Conservation (phyloP, 257 asterid genomes). For the Ligustrum vulgare region DNA sequence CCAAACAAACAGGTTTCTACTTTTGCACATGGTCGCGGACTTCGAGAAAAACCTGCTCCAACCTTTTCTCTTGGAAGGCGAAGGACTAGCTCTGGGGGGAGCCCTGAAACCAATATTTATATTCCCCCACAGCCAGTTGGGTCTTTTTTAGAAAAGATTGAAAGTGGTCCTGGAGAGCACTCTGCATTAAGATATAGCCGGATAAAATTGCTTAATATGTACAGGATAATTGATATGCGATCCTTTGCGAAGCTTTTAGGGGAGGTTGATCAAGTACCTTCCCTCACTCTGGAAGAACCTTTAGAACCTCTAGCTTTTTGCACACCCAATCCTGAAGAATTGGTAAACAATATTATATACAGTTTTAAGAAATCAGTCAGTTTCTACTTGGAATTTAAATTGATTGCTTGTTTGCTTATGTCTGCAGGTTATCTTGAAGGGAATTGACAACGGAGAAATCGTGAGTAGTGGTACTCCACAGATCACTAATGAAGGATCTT, state of each 20-base stretch:
- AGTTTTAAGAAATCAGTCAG: neutral
- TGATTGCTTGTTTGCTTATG: conserved; percentile 14
- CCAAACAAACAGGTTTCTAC: conserved; percentile 60
- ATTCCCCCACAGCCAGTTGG: conserved; percentile 46
- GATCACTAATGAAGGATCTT: conserved; percentile 66
- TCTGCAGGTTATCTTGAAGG: conserved; percentile 66
- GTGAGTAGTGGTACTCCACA: conserved; percentile 83
- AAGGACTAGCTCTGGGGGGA: conserved; percentile 46
- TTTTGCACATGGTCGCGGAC: conserved; percentile 76
- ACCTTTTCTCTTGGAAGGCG: conserved; percentile 68
- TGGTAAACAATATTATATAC: conserved; percentile 45
- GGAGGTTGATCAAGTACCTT: conserved; percentile 56
- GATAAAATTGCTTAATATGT: conserved; percentile 71
- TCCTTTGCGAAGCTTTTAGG: conserved; percentile 41
- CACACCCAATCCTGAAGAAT: conserved; percentile 68
- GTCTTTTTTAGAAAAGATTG: conserved; percentile 54
- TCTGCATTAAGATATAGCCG: conserved; percentile 55
- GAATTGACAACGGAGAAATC: conserved; percentile 87
- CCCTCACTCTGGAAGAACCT: conserved; percentile 73
- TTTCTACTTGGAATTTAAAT: conserved; percentile 9
- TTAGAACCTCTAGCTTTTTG: conserved; percentile 74
- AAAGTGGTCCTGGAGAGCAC: conserved; percentile 33
- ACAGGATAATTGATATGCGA: conserved; percentile 54
- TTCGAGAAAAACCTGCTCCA: conserved; percentile 57
- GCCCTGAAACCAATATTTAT: conserved; percentile 37